phyloP scores from a whole-genome alignment of 106 monocot species.

The Alisma plantagoaquatica region DNA sequence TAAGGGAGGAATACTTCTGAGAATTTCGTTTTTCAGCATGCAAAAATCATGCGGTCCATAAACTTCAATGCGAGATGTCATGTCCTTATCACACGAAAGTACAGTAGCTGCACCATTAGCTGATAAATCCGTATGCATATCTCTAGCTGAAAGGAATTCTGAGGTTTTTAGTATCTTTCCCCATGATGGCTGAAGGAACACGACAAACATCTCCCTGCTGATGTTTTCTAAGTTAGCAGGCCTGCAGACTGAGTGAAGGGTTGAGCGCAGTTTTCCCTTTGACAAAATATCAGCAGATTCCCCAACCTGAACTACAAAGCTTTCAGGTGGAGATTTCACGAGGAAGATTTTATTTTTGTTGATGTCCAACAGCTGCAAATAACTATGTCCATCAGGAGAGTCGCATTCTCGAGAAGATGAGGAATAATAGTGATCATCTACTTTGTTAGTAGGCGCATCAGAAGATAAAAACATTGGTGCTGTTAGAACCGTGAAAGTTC shows the following conservation, averaged over 20 bases:
- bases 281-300: conserved; percentile 86
- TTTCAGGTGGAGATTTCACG: conserved; percentile 56
- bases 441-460: neutral
- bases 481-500: conserved; percentile 84
- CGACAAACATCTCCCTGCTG: conserved; percentile 82
- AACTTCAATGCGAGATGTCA: neutral
- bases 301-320: conserved; percentile 78
- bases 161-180: conserved; percentile 34
- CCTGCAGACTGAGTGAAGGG: conserved; percentile 72
- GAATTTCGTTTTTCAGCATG: conserved; percentile 31
- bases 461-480: conserved; percentile 50
- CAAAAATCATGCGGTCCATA: conserved; percentile 2
- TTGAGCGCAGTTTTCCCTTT: conserved; percentile 55
- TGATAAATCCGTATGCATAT: neutral
- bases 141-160: conserved; percentile 9
- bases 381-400: conserved; percentile 44
- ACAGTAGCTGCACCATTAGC: neutral
- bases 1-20: conserved; percentile 55
- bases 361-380: conserved; percentile 61
- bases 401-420: conserved; percentile 22
- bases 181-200: conserved; percentile 93
- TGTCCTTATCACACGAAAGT: neutral
- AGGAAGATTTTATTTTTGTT: conserved; percentile 35
- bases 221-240: conserved; percentile 35
- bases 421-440: conserved; percentile 10